These are phyloP conservation scores for Hordeum pubiflorum DNA, from an alignment of 202 grass and related monocot species.

Conservation along the genomic window DNA sequence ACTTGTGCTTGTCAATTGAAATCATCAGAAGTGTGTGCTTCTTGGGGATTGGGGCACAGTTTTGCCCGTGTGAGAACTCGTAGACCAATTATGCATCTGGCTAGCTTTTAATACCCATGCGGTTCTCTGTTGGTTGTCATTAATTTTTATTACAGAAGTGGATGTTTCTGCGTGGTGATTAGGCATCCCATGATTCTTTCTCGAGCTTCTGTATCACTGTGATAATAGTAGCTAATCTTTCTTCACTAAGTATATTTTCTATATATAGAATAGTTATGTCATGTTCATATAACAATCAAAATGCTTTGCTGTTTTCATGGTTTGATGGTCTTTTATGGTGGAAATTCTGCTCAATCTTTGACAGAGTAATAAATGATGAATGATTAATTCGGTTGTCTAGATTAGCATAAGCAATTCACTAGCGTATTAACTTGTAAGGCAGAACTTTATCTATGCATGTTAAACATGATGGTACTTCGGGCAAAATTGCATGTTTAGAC, in stretches of 20 bases:
- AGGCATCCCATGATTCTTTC: not conserved
- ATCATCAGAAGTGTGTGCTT: not conserved
- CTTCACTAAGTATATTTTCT: not conserved
- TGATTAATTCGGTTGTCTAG: not conserved
- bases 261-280: not conserved
- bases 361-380: not conserved
- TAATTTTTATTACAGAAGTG: not conserved
- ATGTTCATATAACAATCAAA: not conserved
- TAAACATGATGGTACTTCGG: not conserved
- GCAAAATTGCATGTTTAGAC: not conserved
- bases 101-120: not conserved
- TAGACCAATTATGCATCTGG: not conserved
- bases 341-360: not conserved
- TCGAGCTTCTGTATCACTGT: not conserved
- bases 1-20: not conserved
- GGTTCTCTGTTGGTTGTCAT: not conserved
- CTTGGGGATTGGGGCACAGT: not conserved
- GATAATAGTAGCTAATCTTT: not conserved
- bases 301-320: not conserved
- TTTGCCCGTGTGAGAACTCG: not conserved
- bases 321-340: not conserved
- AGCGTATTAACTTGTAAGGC: not conserved
- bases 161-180: not conserved
- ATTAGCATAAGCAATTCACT: not conserved
- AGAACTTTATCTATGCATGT: not conserved